phyloP scores from a whole-genome alignment of 2,329 filamentous ascomycete genomes.

The Diaporthe vexans region DNA sequence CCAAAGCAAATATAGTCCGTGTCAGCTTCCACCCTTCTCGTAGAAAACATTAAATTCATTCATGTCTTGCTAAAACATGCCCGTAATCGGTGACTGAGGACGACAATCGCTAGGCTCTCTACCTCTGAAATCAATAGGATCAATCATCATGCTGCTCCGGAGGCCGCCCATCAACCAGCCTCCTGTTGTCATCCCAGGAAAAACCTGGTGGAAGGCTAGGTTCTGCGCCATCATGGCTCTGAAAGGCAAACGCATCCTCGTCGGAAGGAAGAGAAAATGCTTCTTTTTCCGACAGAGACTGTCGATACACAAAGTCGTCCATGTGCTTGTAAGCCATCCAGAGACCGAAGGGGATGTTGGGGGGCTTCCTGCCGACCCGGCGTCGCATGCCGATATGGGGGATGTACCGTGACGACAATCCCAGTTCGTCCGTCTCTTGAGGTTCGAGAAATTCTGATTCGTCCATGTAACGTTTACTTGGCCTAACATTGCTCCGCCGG shows the following conservation, averaged over 20 bases:
- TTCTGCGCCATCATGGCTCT: neutral
- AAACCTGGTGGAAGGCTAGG: slow-evolving; percentile 7
- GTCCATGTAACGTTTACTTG: neutral
- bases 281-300: neutral
- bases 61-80: neutral
- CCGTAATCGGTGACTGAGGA: neutral
- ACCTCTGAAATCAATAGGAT: no score
- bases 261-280: neutral
- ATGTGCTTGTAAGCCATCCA: slow-evolving; percentile 14
- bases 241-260: neutral
- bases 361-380: slow-evolving; percentile 1
- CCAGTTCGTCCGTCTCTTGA: neutral
- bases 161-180: neutral
- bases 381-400: slow-evolving; percentile 7
- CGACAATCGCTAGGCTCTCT: no score
- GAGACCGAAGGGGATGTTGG: neutral
- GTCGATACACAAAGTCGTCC: slow-evolving; percentile 20
- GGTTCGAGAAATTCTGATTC: neutral
- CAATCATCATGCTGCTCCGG: neutral
- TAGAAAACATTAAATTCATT: neutral
- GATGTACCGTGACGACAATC: neutral
- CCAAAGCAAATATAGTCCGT: neutral
- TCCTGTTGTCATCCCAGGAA: neutral
- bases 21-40: no score
- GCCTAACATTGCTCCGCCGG: neutral